Base-by-base conservation (phyloP, 2,329 filamentous ascomycete species). In the Xylariaceae sp. region DNA sequence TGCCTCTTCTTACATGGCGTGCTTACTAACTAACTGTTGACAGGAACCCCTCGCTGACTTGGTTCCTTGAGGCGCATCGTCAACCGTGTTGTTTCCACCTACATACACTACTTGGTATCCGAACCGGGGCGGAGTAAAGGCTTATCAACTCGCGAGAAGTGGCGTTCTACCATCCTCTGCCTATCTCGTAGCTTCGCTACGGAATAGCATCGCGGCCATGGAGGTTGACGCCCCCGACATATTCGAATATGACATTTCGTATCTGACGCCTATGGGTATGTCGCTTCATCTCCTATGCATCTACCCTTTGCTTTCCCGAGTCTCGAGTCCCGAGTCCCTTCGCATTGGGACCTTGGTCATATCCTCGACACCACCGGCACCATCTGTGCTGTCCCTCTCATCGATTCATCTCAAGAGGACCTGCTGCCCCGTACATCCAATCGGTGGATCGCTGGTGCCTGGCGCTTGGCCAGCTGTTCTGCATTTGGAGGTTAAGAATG, bases 191-290 rank as follows among this genome's bases (percentile, higher is more conserved):
- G 17, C 15, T 71, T 66, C 67, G 77, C 77, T 75, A 30, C 23
- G 23, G 23, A 30, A 30, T 30, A 76, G 75, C 68, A 69, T 70
- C 64, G 67, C 69, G 69, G 68, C 68, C 69, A 75, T 76, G 75
- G 77, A 76, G 71, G 61, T 59, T 48, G 76, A 74, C 75, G 77
- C 75, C 75, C 76, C 71, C 71, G 75, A 76, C 74, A 74, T 74
- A 67, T 75, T 75, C 74, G 75, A 70, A 71, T 74, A 75, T 74
- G 74, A 73, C 66, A 74, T 75, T 62, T 78, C 76, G 63, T 81
- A 78, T 73, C 76, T 84, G 66, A 76, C 74, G 68, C 82, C 81
- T 72, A 81, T 83, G 74, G 82, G 82, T 83, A 74, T 79, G 81
- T 45, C 18, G 34, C 50, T 17, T 42, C 18, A 13, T 49, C 17